A percentile compares a stretch with the other conserved stretches of the same genome.
These are phyloP conservation scores for Phytopythium oedochilum DNA, from an alignment of 352 stramenopile species.

Conservation along the genomic window DNA sequence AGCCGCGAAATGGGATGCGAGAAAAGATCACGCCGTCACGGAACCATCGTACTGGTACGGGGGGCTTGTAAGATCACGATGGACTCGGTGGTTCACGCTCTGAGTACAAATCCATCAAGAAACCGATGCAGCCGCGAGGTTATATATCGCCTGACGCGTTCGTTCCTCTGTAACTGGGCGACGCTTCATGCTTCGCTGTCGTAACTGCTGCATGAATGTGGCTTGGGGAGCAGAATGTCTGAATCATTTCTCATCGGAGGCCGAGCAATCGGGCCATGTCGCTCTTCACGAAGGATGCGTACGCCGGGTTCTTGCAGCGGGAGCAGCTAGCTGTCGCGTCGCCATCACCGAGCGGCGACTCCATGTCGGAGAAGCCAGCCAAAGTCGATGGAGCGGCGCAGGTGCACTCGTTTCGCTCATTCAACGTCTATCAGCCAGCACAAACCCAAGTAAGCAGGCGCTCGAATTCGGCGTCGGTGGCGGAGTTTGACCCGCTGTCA, in stretches of 20 bases:
- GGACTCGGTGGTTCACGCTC: too few relatives aligned
- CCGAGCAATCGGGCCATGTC: conserved; percentile 51
- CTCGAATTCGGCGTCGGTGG: conserved; percentile 11
- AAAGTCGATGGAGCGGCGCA: conserved; percentile 12
- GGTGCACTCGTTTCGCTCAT: not conserved
- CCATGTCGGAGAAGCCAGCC: conserved; percentile 9
- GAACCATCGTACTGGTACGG: too few relatives aligned
- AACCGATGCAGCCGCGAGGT: not conserved
- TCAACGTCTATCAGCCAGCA: not conserved
- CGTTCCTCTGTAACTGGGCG: not conserved
- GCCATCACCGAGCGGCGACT: conserved; percentile 1
- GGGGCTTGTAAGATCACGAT: too few relatives aligned
- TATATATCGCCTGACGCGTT: not conserved
- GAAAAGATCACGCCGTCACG: too few relatives aligned
- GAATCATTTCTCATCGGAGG: conserved; percentile 52
- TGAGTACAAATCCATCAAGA: not conserved
- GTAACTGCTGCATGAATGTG: not conserved
- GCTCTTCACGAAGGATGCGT: conserved; percentile 1
- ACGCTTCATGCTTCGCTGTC: not conserved
- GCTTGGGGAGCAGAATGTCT: not conserved
- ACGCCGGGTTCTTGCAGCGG: conserved; percentile 10
- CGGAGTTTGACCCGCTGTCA: conserved; percentile 50
- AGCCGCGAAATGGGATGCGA: too few relatives aligned
- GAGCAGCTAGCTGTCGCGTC: not conserved
- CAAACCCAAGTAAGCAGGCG: conserved; percentile 4